Evolutionary conservation across 2,329 filamentous ascomycete genomes (phyloP).

Genomic region (Akanthomyces dipterigenus): DNA sequence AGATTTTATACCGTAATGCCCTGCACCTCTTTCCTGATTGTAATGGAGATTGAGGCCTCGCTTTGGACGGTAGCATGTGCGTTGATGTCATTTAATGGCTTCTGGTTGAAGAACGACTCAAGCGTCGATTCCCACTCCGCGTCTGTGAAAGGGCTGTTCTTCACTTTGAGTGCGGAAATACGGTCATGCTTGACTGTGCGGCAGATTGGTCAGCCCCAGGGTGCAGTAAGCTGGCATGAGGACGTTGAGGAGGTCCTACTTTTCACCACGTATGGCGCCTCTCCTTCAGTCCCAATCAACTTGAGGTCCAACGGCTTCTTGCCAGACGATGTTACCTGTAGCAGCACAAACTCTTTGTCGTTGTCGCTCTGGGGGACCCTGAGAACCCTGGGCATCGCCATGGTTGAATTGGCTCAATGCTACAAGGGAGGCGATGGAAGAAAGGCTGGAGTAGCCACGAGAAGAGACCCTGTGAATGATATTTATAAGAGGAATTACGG

Average conservation of each 20-base stretch:
- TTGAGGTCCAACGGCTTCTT: conserved; percentile 55
- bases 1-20: conserved; percentile 55
- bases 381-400: conserved; percentile 3
- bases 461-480: background rate
- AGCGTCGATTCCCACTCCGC: conserved; percentile 64
- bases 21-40: conserved; percentile 57
- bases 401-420: background rate
- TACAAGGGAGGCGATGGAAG: background rate
- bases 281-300: conserved; percentile 61
- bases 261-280: conserved; percentile 49
- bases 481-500: no score
- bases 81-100: conserved; percentile 48
- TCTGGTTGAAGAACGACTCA: conserved; percentile 46
- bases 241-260: conserved; percentile 38
- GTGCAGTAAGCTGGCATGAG: conserved; percentile 7
- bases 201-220: conserved; percentile 14
- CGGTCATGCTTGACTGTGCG: conserved; percentile 49
- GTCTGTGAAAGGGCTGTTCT: conserved; percentile 47
- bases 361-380: conserved; percentile 9
- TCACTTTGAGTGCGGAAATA: conserved; percentile 44
- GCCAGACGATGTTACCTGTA: conserved; percentile 48
- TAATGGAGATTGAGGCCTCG: conserved; percentile 48
- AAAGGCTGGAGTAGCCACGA: background rate
- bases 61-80: conserved; percentile 51
- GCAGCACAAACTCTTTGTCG: conserved; percentile 42